Evolutionary conservation across 495 filamentous ascomycete species (phyloP), one percentile per base, ranked within the genome.

Genomic region (Penicillium simplicissimum): DNA sequence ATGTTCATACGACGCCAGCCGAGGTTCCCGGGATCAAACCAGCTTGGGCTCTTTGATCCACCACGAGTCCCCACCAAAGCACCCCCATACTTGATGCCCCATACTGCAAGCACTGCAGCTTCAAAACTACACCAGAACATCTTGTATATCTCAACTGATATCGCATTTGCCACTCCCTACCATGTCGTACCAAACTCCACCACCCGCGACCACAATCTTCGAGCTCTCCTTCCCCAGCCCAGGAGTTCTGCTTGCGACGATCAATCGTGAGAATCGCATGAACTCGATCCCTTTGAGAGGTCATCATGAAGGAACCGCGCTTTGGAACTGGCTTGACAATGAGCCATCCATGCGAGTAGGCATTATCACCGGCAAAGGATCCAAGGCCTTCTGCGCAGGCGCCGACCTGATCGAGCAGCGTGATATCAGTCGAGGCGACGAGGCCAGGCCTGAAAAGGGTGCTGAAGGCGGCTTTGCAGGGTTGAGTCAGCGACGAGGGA

Each of bases 311-410:
- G 51, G 51, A 11, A 35, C 28, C 0, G 33, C 28, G 1, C 51
- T 53, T 8, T 53, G 28, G 31, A 23, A 35, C 28, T 53, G 51
- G 51, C 9, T 53, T 17, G 51, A 53, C 51, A 36, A 36, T 10
- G 51, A 53, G 51, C 51, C 51, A 2, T 35, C 51, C 7, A 35
- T 53, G 28, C 8, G 28, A 6, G 51, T 53, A 19, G 51, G 31
- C 2, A 36, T 53, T 7, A 36, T 53, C 11, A 53, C 82, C 0
- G 82, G 81, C 13, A 67, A 65, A 4, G 82, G 82, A 10, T 74
- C 81, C 2, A 76, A 76, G 48, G 78, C 79, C 0, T 85, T 85
- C 56, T 85, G 78, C 59, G 80, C 82, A 0, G 82, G 82, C 0
- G 75, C 78, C 28, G 81, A 84, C 62, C 57, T 84, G 42, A 67